Evolutionary conservation across 768 basidiomycete genomes (phyloP), one percentile per base, ranked within the genome.

Genomic region (Ramaria rubella): DNA sequence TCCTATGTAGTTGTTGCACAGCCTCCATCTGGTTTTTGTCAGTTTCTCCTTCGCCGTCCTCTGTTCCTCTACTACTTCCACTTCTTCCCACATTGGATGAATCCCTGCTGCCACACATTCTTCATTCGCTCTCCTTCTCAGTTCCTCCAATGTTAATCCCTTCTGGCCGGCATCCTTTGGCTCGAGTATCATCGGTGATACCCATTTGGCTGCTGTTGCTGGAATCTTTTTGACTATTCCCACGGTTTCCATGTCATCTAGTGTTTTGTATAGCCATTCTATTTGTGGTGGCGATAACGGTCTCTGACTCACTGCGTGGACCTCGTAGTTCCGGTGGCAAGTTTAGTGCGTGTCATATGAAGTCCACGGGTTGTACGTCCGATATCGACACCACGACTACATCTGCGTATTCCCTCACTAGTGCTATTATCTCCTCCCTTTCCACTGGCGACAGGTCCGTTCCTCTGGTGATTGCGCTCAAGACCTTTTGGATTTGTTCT

Each of bases 1-100:
- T 30, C 68, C 63, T 0, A 43, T 59, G 48, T 73, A 77, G 54
- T 73, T 72, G 42, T 74, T 72, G 59, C 72, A 74, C 0, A 75
- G 61, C 7, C 71, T 19, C 72, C 71, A 76, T 45, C 21, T 45
- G 43, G 19, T 19, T 45, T 45, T 21, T 24, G 9, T 7, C 19
- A 36, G 36, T 24, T 8, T 23, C 29, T 15, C 46, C 23, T 15
- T 58, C 57, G 2, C 49, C 9, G 4, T 14, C 17, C 26, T 24
- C 27, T 6, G 19, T 23, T 23, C 5, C 23, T 23, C 26, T 24
- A 4, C 23, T 23, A 21, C 5, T 17, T 7, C 5, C 36, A 38
- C 36, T 38, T 38, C 36, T n/a, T 38, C 19, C 45, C 45, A 46
- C 45, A 46, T 24, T 6, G 27, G 45, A 5, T 58, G 52, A 4